These are phyloP conservation scores for Cladophialophora psammophila DNA, from an alignment of 2,329 filamentous ascomycete genomes.

Conservation along the genomic window DNA sequence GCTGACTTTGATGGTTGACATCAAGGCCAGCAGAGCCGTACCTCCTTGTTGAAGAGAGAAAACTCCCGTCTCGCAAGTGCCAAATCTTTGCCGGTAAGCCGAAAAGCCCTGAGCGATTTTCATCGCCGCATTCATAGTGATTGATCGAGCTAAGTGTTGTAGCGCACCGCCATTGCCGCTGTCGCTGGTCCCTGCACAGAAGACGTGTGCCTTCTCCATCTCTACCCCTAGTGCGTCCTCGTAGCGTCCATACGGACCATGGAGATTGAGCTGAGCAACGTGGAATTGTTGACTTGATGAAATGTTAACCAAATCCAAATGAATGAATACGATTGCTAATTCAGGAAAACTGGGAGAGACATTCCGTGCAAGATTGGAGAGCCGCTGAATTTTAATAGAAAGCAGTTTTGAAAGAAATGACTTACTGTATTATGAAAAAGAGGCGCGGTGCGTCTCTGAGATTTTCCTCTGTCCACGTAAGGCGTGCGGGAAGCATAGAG, in stretches of 20 bases:
- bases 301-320: neutral
- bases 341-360: no score
- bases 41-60: constrained; percentile 5
- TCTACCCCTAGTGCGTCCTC: neutral
- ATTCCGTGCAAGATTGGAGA: no score
- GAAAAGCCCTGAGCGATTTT: neutral
- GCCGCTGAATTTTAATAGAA: no score
- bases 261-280: constrained; percentile 1
- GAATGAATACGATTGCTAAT: neutral
- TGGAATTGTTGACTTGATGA: constrained; percentile 40
- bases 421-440: constrained; percentile 19
- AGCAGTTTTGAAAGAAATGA: neutral
- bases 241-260: neutral
- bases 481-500: neutral
- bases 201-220: neutral
- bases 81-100: neutral
- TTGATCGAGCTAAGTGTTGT: constrained; percentile 1
- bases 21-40: neutral
- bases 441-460: neutral
- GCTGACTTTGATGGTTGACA: constrained; percentile 5
- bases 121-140: constrained; percentile 1
- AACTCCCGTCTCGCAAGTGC: neutral
- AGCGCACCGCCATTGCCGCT: neutral
- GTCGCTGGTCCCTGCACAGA: neutral
- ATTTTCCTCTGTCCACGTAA: constrained; percentile 8